Percentiles rank a stretch among this genome's conserved stretches.
These are phyloP conservation scores for Skeletonema potamos DNA, from an alignment of 108 stramenopile species.

Conservation along the genomic window DNA sequence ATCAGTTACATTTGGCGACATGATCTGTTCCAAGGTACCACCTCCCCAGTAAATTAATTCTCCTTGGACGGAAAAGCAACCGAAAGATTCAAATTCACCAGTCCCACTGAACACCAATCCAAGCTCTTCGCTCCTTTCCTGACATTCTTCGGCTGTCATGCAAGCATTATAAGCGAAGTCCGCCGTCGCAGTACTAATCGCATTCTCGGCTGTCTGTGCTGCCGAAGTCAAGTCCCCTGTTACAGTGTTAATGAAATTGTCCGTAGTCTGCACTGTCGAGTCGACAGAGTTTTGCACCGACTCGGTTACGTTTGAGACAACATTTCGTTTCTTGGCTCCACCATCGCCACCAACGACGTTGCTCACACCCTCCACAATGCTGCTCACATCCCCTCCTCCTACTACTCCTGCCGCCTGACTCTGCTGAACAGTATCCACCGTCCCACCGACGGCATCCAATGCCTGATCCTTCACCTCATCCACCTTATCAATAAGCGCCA, in stretches of 20 bases:
- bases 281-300: no score
- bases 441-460: no score
- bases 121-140: not conserved
- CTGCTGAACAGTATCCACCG: no score
- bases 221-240: not conserved
- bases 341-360: not conserved
- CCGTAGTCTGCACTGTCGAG: no score
- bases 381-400: no score
- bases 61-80: not conserved
- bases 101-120: not conserved
- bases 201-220: not conserved
- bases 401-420: no score
- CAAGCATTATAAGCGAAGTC: not conserved
- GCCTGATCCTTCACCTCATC: not conserved
- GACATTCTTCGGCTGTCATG: not conserved
- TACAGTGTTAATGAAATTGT: no score
- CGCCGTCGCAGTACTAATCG: not conserved
- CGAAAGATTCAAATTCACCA: not conserved
- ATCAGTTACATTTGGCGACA: not conserved
- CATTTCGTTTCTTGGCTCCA: not conserved
- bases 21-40: not conserved
- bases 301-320: no score
- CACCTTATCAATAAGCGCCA: not conserved
- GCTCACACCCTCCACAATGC: no score
- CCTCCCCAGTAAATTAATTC: not conserved